A percentile compares a stretch with the other conserved stretches of the same genome.
Evolutionary conservation across 768 basidiomycete genomes (phyloP).

Genomic region (Rhodotorula paludigena): DNA sequence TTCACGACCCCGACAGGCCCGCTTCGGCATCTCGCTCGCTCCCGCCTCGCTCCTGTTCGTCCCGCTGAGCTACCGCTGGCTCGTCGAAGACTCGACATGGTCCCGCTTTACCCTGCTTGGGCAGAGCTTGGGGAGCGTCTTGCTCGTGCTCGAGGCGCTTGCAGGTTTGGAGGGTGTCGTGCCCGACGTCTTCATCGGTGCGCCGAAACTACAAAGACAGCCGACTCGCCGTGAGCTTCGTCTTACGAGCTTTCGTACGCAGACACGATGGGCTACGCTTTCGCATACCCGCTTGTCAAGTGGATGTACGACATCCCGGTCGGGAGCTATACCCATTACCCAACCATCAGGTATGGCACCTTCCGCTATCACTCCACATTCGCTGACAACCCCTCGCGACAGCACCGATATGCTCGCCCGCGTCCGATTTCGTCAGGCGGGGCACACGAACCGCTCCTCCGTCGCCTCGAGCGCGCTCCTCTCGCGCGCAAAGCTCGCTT

Average conservation of each 20-base stretch:
- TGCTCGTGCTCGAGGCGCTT: slow-evolving; percentile 78
- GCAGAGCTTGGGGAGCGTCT: slow-evolving; percentile 82
- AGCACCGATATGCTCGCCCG: slow-evolving; percentile 87
- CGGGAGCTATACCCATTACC: slow-evolving; percentile 92
- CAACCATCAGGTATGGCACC: slow-evolving; percentile 59
- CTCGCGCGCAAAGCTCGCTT: slow-evolving; percentile 63
- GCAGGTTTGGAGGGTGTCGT: slow-evolving; percentile 54
- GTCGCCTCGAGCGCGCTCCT: slow-evolving; percentile 59
- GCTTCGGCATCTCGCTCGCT: slow-evolving; percentile 72
- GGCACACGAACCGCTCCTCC: slow-evolving; percentile 60
- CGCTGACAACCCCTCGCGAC: background rate
- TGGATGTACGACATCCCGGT: slow-evolving; percentile 56
- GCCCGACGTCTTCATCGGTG: slow-evolving; percentile 88
- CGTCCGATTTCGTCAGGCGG: slow-evolving; percentile 58
- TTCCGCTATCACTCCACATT: background rate
- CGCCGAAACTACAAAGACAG: slow-evolving; percentile 36
- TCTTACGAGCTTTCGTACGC: background rate
- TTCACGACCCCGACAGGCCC: slow-evolving; percentile 52
- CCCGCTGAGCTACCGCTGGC: slow-evolving; percentile 63
- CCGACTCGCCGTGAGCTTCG: background rate
- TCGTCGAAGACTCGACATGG: slow-evolving; percentile 80
- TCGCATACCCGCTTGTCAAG: slow-evolving; percentile 75
- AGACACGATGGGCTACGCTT: slow-evolving; percentile 99
- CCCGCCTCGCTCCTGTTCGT: slow-evolving; percentile 69
- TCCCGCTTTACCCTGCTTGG: slow-evolving; percentile 84